Evolutionary conservation across 768 basidiomycete species (phyloP), one percentile per base, ranked within the genome.

Genomic region (Russula vinacea): DNA sequence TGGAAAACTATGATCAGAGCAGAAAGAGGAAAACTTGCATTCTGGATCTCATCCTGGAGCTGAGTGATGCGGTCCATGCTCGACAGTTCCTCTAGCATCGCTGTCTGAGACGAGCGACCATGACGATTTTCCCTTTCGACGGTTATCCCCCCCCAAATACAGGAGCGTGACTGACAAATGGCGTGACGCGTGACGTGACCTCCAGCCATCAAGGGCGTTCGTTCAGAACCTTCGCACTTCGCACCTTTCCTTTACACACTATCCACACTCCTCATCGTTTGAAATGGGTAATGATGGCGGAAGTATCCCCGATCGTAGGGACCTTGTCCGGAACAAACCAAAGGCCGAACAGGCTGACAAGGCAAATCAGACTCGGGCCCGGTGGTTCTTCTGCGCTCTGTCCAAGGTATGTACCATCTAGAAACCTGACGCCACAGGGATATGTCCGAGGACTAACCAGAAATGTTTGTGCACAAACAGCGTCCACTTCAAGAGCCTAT

Each of bases 31-130:
- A n/a, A n/a, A 26, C 78, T 58, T 59, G 89, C 91, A 78, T 90
- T 86, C 76, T 96, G 93, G 64, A 94, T 92, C 76, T 90, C 90
- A 84, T 96, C 89, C 80, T 94, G 92, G 60, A 95, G 86, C 75
- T 95, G 94, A 11, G 94, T 94, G 75, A 95, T 90, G 77, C 92
- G 88, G 81, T 95, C 93, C 94, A 94, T 94, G 80, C 91, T 86
- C 75, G 90, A 85, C 74, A 92, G 77, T 84, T 92, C 90, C 82
- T 90, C 87, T 83, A 92, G 90, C 90, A 92, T 92, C 79, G 78
- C 89, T 83, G 85, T 84, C 85, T 72, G 65, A 69, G 66, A 68
- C 68, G 58, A 58, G 50, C 39, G 33, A 44, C 10, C 45, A 47
- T 47, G 45, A 45, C 8, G 44, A 45, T 9, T n/a, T n/a, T 19